Evolutionary conservation across 176 grass and related monocot genomes (phyloP), one percentile per base, ranked within the genome.

Genomic region (Microstegium vimineum): DNA sequence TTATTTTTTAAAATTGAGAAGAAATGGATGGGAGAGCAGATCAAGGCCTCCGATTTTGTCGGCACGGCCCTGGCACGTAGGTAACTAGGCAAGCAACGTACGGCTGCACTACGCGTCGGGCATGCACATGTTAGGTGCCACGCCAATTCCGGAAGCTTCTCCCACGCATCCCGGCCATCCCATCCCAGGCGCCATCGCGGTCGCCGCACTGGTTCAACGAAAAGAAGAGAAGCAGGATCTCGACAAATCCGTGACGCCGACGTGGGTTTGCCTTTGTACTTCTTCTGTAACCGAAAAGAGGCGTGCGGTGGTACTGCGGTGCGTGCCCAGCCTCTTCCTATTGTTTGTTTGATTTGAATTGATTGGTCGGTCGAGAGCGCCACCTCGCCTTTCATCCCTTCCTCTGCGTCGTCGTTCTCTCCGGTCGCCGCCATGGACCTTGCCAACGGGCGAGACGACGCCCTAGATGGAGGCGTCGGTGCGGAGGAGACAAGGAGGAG

Each of bases 341-440:
- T 31, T 71, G 3, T 41, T 11, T 59, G 6, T 59, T 23, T 60
- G n/a, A 26, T 59, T 23, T 60, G n/a, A 26, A 25, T 70, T 42
- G 67, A 43, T 70, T 43, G n/a, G 4, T 13, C 38, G 25, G 23
- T 43, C 8, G 70, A 49, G 56, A 60, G n/a, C 56, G 56, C 22
- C n/a, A 59, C 56, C 56, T 30, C 59, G 59, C 4, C 60, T 1
- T 13, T 30, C 57, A 61, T 61, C 56, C 25, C 59, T 26, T 26
- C 57, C 23, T 60, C 22, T 26, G 56, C 56, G 56, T 26, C 52
- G 12, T 28, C 25, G 1, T 27, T 5, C 8, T 60, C n/a, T n/a
- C n/a, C n/a, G n/a, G n/a, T n/a, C 59, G 26, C 26, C 32, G 52
- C 57, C 63, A 69, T 81, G 56, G 78, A 32, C 32, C 73, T 70